Evolutionary conservation across 2,329 filamentous ascomycete genomes (phyloP).

Genomic region (Fusarium phyllophilum): DNA sequence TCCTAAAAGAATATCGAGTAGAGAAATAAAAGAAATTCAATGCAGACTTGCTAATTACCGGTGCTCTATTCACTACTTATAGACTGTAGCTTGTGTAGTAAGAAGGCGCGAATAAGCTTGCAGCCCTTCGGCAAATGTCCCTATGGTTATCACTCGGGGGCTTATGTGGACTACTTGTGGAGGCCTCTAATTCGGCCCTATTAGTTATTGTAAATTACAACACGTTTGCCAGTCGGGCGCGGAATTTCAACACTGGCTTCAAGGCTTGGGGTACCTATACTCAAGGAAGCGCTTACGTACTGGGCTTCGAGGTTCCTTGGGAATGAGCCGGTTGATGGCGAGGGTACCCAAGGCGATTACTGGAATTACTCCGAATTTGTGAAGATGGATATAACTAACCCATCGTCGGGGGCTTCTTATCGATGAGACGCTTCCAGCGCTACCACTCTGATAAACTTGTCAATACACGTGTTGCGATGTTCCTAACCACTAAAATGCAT

Average conservation of each 20-base stretch:
- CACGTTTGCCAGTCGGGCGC: neutral
- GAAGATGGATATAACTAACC: neutral
- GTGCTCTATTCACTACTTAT: too few relatives aligned
- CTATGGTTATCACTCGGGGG: too few relatives aligned
- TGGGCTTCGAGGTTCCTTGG: neutral
- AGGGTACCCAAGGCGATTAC: neutral
- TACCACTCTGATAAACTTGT: neutral
- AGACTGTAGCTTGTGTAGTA: too few relatives aligned
- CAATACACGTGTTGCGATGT: neutral
- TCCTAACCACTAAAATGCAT: neutral
- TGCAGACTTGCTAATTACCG: too few relatives aligned
- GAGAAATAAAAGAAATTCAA: too few relatives aligned
- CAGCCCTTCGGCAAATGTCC: too few relatives aligned
- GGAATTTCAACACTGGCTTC: neutral
- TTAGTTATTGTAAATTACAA: too few relatives aligned
- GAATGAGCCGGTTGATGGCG: neutral
- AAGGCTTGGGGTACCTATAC: neutral
- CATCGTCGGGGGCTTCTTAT: neutral
- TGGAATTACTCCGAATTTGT: neutral
- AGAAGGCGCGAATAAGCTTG: too few relatives aligned
- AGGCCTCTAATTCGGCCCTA: too few relatives aligned
- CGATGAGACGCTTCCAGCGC: accelerated
- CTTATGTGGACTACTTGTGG: too few relatives aligned
- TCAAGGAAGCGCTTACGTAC: neutral
- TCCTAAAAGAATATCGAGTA: too few relatives aligned